Base-by-base conservation (phyloP, 768 basidiomycete genomes). In the Xanthoconium stramineum region DNA sequence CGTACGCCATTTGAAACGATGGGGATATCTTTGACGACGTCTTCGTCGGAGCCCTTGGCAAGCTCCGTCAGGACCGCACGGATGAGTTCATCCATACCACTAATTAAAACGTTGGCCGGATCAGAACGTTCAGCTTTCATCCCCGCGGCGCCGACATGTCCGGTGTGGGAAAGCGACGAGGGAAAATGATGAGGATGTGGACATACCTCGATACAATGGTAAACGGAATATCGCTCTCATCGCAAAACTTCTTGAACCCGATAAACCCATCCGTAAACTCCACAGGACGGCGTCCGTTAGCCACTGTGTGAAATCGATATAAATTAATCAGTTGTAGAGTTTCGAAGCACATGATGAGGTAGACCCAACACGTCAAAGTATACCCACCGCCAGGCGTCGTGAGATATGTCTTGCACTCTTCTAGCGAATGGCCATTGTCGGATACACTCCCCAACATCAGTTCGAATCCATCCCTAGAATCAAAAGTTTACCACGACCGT, bases 1-100 rank as follows among this genome's bases (percentile, higher is more conserved):
- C 88, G 75, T 42, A 90, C 92, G 60, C 92, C 88, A 74, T 99
- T 99, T n/a, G 95, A 86, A 63, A 99, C 91, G 66, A 99, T 89
- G 56, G 91, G 84, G 52, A 98, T 95, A 36, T 84, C 78, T 44
- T 81, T 75, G 5, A 91, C 86, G 30, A 82, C 83, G 57, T 86
- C 81, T 36, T 83, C 78, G 47, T 66, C 62, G 43, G 60, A 43
- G 1, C 67, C 65, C 24, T 89, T 90, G 50, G 95, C 76, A 44
- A 94, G 84, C 49, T 68, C 66, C 45, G 85, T 83, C n/a, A 98
- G 80, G 6, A 97, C 89, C 0, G 91, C 91, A 40, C 92, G 89
- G 63, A 99, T 98, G 61, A 91, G 82, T 13, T 95, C 94, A 11
- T 86, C 86, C 94, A 97, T 97, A 24, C 94, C 95, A 61, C 91